Evolutionary conservation across 495 filamentous ascomycete species (phyloP).

Genomic region (Talaromyces stipitatus): DNA sequence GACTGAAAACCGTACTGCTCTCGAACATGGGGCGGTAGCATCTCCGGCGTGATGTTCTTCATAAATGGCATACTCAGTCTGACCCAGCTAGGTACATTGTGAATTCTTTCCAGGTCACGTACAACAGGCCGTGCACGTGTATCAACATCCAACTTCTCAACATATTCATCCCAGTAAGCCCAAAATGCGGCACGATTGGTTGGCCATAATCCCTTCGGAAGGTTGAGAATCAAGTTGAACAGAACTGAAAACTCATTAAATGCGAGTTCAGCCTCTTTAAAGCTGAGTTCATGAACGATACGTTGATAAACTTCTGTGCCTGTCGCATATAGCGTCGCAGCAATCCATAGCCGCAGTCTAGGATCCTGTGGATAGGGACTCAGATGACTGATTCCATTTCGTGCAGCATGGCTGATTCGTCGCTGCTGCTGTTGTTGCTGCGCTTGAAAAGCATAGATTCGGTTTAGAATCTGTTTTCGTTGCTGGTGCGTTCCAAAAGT

Average conservation of each 20-base stretch:
- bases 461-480: slow-evolving; percentile 23
- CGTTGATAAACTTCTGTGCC: slow-evolving; percentile 38
- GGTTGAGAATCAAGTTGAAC: slow-evolving; percentile 17
- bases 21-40: slow-evolving; percentile 30
- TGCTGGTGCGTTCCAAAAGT: slow-evolving; percentile 30
- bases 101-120: slow-evolving; percentile 18
- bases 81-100: slow-evolving; percentile 27
- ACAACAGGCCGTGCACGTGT: slow-evolving; percentile 26
- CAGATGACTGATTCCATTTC: background rate
- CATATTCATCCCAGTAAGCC: slow-evolving; percentile 34
- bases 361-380: slow-evolving; percentile 19
- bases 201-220: slow-evolving; percentile 26
- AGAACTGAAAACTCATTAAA: slow-evolving; percentile 31
- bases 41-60: slow-evolving; percentile 28
- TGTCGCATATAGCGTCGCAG: slow-evolving; percentile 34
- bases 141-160: slow-evolving; percentile 23
- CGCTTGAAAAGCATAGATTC: slow-evolving; percentile 16
- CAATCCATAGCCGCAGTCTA: slow-evolving; percentile 26
- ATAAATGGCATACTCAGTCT: slow-evolving; percentile 27
- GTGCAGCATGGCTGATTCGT: background rate
- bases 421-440: slow-evolving; percentile 1
- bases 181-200: slow-evolving; percentile 27
- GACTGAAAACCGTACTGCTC: slow-evolving; percentile 34
- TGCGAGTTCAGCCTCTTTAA: slow-evolving; percentile 26
- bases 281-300: slow-evolving; percentile 29